phyloP scores from a whole-genome alignment of 306 rosid genomes.

The Cicer judaicum region DNA sequence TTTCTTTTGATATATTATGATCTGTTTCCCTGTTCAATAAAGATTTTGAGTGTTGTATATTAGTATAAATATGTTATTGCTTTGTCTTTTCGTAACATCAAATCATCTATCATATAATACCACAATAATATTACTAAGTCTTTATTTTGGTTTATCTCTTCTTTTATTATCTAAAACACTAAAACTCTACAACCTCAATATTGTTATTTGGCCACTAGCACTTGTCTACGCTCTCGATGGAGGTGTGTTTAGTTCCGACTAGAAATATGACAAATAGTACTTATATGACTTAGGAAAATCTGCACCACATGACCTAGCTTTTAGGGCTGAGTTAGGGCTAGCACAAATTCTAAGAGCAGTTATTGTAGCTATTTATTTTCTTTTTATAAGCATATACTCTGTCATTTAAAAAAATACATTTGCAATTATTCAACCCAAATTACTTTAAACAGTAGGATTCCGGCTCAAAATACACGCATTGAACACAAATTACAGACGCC shows the following conservation, averaged over 20 bases:
- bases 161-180: neutral
- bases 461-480: neutral
- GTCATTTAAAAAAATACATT: neutral
- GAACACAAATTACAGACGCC: slow-evolving; percentile 10
- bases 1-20: neutral
- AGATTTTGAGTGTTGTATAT: neutral
- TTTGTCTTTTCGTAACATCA: neutral
- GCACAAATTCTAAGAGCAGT: neutral
- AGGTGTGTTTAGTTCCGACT: neutral
- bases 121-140: neutral
- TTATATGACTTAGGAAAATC: neutral
- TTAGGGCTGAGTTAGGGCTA: neutral
- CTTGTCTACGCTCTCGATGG: neutral
- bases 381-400: neutral
- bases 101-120: neutral
- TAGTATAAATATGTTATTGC: neutral
- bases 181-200: neutral
- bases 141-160: too few species aligned
- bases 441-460: neutral
- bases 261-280: neutral
- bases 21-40: neutral
- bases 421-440: neutral
- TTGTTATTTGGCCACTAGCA: neutral
- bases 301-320: neutral
- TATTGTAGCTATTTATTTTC: neutral